phyloP scores from a whole-genome alignment of 345 rosid species.

The Ceriops decandra region DNA sequence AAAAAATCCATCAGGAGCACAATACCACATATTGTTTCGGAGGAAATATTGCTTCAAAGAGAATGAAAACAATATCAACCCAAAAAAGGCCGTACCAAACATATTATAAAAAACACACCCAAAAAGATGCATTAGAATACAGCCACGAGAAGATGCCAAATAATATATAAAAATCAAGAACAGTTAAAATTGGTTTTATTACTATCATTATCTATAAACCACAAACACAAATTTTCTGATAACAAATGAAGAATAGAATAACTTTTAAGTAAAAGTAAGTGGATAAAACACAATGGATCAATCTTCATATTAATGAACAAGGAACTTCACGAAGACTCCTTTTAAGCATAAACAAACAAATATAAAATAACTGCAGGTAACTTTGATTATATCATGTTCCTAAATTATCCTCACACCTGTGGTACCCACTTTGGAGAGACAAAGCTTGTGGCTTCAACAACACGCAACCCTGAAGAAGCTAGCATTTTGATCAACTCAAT shows the following conservation, averaged over 20 bases:
- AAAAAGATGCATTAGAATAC: background rate
- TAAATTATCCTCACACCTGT: slow-evolving; percentile 36
- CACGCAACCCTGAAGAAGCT: slow-evolving; percentile 50
- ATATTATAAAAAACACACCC: background rate
- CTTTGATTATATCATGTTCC: background rate
- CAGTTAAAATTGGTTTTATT: background rate
- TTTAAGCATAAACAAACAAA: background rate
- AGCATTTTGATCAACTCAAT: slow-evolving; percentile 59
- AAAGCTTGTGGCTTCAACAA: slow-evolving; percentile 82
- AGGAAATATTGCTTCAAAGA: background rate
- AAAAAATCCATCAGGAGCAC: background rate
- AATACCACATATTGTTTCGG: background rate
- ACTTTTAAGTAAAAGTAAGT: background rate
- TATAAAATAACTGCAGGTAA: background rate
- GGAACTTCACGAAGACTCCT: background rate
- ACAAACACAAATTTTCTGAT: too few species aligned
- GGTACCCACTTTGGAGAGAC: slow-evolving; percentile 89
- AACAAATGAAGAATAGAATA: background rate
- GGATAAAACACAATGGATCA: background rate
- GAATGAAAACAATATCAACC: background rate
- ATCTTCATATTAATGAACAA: background rate
- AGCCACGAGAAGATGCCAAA: background rate
- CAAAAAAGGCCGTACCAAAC: background rate
- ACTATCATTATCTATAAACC: too few species aligned
- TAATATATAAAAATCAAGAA: background rate